Evolutionary conservation across 1,284 basidiomycete genomes (phyloP).

Genomic region (Ustilago sp.): DNA sequence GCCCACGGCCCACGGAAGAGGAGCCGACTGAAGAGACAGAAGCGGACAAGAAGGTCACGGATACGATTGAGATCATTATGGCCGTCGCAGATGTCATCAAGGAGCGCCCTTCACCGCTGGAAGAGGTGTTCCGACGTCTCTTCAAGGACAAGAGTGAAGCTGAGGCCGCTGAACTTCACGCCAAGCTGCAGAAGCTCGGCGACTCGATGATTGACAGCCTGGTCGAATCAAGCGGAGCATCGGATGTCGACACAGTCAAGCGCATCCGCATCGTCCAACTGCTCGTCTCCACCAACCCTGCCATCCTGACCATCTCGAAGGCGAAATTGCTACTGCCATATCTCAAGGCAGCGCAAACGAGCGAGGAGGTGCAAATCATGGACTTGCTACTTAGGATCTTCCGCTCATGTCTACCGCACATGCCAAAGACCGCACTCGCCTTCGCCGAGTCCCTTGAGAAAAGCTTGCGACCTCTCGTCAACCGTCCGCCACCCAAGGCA

Average conservation of each 20-base stretch:
- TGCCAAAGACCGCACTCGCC: constrained; percentile 77
- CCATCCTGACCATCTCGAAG: constrained; percentile 81
- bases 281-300: constrained; percentile 82
- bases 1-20: constrained; percentile 1
- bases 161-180: constrained; percentile 72
- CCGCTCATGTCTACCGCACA: constrained; percentile 81
- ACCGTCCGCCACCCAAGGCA: constrained; percentile 74
- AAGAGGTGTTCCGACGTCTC: constrained; percentile 79
- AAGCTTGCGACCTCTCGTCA: constrained; percentile 81
- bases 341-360: constrained; percentile 81
- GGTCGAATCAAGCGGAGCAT: constrained; percentile 82
- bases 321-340: constrained; percentile 87
- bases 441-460: constrained; percentile 82
- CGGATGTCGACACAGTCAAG: constrained; percentile 66
- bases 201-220: constrained; percentile 86
- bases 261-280: constrained; percentile 82
- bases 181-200: constrained; percentile 80
- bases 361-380: constrained; percentile 78
- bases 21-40: constrained; percentile 23
- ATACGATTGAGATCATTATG: constrained; percentile 83
- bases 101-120: constrained; percentile 84
- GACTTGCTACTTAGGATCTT: constrained; percentile 79
- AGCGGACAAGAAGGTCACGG: constrained; percentile 26
- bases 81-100: constrained; percentile 83
- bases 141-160: constrained; percentile 50